Base-by-base conservation (phyloP, 208 protist species). In the Trypanosoma theileri region DNA sequence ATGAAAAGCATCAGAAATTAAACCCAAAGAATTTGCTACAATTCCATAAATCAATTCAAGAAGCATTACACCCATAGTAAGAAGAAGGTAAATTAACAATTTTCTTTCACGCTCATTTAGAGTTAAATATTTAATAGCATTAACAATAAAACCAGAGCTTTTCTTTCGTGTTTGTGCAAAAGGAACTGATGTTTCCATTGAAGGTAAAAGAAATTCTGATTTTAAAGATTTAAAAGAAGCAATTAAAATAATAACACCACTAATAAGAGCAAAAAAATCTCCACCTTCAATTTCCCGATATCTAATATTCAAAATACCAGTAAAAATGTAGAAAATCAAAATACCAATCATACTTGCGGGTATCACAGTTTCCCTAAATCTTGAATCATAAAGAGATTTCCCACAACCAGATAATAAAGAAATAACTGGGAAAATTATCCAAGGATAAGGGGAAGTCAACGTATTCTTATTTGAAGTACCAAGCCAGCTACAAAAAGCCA, bases 1-100 rank as follows among this genome's bases (percentile, higher is more conserved):
- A 77, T 99, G 98, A 66, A 98, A 98, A 6, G 92, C 89, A 85
- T 99, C 98, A 0, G 93, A 96, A 51, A 99, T 94, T 4, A 99
- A 72, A 17, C 97, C 96, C 0, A 95, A 55, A 22, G 89, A 96
- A 42, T 94, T 94, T 4, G 62, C 74, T 0, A 71, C 60, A 54
- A 94, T 42, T 24, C 90, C 93, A 76, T 95, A 96, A 21, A 85
- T 6, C 35, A 96, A 79, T 74, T 97, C 93, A 11, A 97, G 58
- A 76, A 88, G 14, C 90, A 94, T 95, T 17, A 94, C 82, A 8
- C 64, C 21, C 11, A 85, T 10, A n/a, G 85, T 97, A 14, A 93
- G 59, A 11, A 85, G 10, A 21, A 97, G 69, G 80, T 92, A 96
- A 48, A 92, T 59, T 62, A 74, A 69, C 6, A 93, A 60, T 19